These are phyloP conservation scores for Sistotremastrum niveocremeum DNA, from an alignment of 768 basidiomycete genomes.

Conservation along the genomic window DNA sequence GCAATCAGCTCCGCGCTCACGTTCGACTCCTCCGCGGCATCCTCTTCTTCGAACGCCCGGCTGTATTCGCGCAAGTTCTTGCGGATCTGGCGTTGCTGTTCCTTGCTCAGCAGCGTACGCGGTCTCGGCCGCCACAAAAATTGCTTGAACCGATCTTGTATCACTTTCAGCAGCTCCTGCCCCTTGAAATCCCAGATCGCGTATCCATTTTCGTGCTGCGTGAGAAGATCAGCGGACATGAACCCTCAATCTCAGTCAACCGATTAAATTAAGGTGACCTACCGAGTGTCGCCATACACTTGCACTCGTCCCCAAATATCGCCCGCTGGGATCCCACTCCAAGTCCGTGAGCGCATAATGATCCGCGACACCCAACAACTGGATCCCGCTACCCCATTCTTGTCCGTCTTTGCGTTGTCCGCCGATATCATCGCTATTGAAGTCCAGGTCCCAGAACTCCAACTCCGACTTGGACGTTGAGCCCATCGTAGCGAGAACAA, in stretches of 20 bases:
- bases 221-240: not conserved
- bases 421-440: slow-evolving; percentile 49
- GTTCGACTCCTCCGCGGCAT: slow-evolving; percentile 88
- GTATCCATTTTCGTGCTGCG: slow-evolving; percentile 89
- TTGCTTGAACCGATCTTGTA: slow-evolving; percentile 94
- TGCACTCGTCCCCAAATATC: slow-evolving; percentile 85
- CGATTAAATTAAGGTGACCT: slow-evolving; percentile 16
- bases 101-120: slow-evolving; percentile 70
- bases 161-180: slow-evolving; percentile 81
- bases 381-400: slow-evolving; percentile 81
- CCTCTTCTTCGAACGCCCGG: slow-evolving; percentile 88
- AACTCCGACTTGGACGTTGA: slow-evolving; percentile 92
- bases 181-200: slow-evolving; percentile 98
- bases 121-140: slow-evolving; percentile 98
- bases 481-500: slow-evolving; percentile 91
- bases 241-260: not conserved
- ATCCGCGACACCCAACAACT: slow-evolving; percentile 74
- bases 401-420: slow-evolving; percentile 31
- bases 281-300: slow-evolving; percentile 94
- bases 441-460: slow-evolving; percentile 98
- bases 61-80: slow-evolving; percentile 88
- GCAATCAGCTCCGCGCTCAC: slow-evolving; percentile 90
- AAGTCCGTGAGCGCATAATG: slow-evolving; percentile 97
- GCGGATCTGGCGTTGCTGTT: slow-evolving; percentile 75
- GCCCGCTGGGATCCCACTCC: slow-evolving; percentile 96